A percentile compares a stretch with the other conserved stretches of the same genome.
Evolutionary conservation across 106 monocot genomes (phyloP).

Genomic region (Dendrobium catenatum): DNA sequence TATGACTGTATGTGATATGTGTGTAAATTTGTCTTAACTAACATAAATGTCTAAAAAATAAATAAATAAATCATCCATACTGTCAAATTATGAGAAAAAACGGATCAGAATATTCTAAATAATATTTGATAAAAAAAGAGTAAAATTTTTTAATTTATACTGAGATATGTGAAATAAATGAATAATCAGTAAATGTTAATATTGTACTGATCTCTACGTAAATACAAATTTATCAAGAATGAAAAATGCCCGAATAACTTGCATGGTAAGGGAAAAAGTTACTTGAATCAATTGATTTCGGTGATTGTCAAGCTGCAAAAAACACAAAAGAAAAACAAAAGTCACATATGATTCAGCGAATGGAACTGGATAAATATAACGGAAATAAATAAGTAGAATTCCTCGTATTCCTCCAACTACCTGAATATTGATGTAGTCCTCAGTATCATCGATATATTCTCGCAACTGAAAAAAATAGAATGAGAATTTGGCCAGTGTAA

Average conservation of each 20-base stretch:
- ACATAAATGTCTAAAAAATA: too few relatives aligned
- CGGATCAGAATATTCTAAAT: too few relatives aligned
- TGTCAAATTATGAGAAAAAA: background rate
- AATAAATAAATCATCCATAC: background rate
- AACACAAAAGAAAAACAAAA: background rate
- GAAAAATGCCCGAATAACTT: background rate
- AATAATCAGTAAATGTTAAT: too few relatives aligned
- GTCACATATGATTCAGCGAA: background rate
- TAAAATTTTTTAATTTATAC: too few relatives aligned
- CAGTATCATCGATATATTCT: constrained; percentile 89
- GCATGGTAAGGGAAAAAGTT: background rate
- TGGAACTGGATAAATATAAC: background rate
- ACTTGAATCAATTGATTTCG: constrained; percentile 92
- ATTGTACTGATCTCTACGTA: too few relatives aligned
- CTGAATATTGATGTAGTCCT: constrained; percentile 93
- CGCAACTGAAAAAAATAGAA: constrained; percentile 39
- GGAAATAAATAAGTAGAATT: background rate
- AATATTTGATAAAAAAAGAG: too few relatives aligned
- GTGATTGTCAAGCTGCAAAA: constrained; percentile 76
- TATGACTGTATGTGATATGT: too few relatives aligned
- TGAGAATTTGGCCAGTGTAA: background rate
- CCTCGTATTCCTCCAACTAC: constrained; percentile 13
- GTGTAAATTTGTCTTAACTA: too few relatives aligned
- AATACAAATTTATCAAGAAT: background rate
- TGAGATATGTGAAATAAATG: too few relatives aligned